Evolutionary conservation across 1,284 basidiomycete species (phyloP), one percentile per base, ranked within the genome.

Genomic region (Rhodotorula sp.): DNA sequence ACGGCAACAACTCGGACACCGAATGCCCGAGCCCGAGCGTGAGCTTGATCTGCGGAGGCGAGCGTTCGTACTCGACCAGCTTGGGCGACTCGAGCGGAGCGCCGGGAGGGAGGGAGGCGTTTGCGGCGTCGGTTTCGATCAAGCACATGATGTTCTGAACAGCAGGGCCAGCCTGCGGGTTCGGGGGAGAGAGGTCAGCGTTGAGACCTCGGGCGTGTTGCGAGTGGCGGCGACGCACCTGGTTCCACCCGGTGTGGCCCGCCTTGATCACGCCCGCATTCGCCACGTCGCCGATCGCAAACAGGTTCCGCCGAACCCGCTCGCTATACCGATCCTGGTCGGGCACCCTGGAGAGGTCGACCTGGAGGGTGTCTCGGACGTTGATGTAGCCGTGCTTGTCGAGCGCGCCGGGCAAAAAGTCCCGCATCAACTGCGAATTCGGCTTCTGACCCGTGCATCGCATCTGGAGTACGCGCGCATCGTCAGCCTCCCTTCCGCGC

Each of bases 381-480:
- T 76, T 74, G 64, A 86, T 84, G 76, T 86, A 87, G 0, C 83
- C 83, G 18, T 73, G 57, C 57, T 80, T 78, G 64, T 87, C 83
- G 58, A 91, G 83, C 3, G 85, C 84, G 4, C 82, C 77, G 0
- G 87, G 84, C 65, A 87, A 84, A 76, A 89, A 82, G 0, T 79
- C 77, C 39, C 68, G 81, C 39, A 92, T 81, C 54, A 91, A 79
- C 1, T 80, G 82, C 0, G 89, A 88, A 79, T 91, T 91, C 26
- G 90, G 89, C 51, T 82, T 84, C 81, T 91, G 90, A 10, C 90
- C 90, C 0, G 90, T 91, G 79, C 91, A 91, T 1, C 89, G 82
- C 21, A 92, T 84, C 88, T 90, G 66, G 46, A 29, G 34, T 16
- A 52, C 20, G 46, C 23, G 21, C 23, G 46, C 29, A 20, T 18